phyloP scores from a whole-genome alignment of 257 asterid species.

The Hygrophila difformis region DNA sequence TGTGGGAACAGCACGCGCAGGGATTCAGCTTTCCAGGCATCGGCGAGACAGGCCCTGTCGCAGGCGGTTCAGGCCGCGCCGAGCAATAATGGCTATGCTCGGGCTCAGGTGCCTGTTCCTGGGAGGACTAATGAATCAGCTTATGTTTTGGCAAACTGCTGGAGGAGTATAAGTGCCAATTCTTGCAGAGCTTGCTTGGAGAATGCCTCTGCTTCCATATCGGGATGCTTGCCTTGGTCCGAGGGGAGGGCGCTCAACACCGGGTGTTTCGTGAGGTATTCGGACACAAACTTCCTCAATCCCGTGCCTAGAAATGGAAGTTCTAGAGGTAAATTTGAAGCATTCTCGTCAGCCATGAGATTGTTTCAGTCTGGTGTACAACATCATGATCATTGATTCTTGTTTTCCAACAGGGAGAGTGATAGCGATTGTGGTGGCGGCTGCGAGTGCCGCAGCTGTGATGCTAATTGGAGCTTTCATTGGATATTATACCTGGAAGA shows the following conservation, averaged over 20 bases:
- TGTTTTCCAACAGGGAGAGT: conserved; percentile 37
- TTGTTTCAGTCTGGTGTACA: not conserved
- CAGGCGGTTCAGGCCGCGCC: conserved; percentile 39
- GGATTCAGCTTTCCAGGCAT: conserved; percentile 21
- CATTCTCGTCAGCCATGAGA: not conserved
- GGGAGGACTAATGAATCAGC: conserved; percentile 25
- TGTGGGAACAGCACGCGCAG: conserved; percentile 47
- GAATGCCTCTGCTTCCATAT: conserved; percentile 37
- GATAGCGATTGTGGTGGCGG: conserved; percentile 34
- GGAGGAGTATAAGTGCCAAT: conserved; percentile 38
- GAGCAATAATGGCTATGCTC: conserved; percentile 33
- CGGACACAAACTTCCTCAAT: conserved; percentile 55
- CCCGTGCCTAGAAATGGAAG: conserved; percentile 32
- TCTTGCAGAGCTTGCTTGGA: conserved; percentile 50
- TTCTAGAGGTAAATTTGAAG: conserved; percentile 44
- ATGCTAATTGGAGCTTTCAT: conserved; percentile 35
- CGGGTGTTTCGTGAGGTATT: conserved; percentile 62
- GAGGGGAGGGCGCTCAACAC: conserved; percentile 63
- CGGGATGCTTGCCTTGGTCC: conserved; percentile 50
- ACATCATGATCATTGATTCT: conserved; percentile 8
- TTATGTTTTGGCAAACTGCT: conserved; percentile 55
- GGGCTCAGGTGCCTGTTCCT: conserved; percentile 23
- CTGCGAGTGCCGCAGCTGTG: conserved; percentile 47
- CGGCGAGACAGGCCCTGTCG: conserved; percentile 29
- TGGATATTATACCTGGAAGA: conserved; percentile 48